Evolutionary conservation across 139 green algal genomes (phyloP).

Genomic region (Micractinium conductrix): DNA sequence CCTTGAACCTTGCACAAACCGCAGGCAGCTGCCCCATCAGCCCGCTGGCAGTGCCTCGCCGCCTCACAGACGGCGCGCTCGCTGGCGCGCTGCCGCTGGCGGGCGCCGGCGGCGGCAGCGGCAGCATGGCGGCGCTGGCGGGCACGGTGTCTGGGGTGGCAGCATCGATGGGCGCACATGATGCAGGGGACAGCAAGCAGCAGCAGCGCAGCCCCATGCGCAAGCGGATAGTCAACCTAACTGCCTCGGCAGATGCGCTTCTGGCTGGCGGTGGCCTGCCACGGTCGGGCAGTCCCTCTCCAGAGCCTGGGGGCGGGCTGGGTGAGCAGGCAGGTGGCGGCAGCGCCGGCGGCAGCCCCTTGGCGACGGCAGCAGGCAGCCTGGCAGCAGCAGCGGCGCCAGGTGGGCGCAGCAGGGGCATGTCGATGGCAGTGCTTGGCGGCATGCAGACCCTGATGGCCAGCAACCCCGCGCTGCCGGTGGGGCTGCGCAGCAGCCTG

Average conservation of each 20-base stretch:
- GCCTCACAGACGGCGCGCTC: constrained; percentile 59
- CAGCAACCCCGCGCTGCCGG: neutral
- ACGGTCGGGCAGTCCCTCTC: neutral
- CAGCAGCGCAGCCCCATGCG: constrained; percentile 3
- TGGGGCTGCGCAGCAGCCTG: neutral
- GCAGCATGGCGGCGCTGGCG: neutral
- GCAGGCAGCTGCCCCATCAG: constrained; percentile 57
- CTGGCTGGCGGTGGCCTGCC: neutral
- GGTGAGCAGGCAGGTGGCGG: neutral
- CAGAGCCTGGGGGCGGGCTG: neutral
- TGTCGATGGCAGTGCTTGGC: neutral
- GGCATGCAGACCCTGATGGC: neutral
- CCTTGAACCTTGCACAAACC: neutral
- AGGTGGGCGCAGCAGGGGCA: neutral
- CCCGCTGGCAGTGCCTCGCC: constrained; percentile 54
- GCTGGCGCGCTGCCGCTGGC: constrained; percentile 52
- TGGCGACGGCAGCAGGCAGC: neutral
- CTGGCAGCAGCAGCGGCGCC: neutral
- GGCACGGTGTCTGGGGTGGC: neutral
- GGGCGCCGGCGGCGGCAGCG: neutral
- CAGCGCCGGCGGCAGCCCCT: neutral
- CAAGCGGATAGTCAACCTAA: constrained; percentile 25
- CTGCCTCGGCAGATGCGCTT: neutral
- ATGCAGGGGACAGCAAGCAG: neutral
- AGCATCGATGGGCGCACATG: neutral